A percentile compares a stretch with the other conserved stretches of the same genome.
Evolutionary conservation across 768 basidiomycete genomes (phyloP).

Genomic region (Candolleomyces eurysporus): DNA sequence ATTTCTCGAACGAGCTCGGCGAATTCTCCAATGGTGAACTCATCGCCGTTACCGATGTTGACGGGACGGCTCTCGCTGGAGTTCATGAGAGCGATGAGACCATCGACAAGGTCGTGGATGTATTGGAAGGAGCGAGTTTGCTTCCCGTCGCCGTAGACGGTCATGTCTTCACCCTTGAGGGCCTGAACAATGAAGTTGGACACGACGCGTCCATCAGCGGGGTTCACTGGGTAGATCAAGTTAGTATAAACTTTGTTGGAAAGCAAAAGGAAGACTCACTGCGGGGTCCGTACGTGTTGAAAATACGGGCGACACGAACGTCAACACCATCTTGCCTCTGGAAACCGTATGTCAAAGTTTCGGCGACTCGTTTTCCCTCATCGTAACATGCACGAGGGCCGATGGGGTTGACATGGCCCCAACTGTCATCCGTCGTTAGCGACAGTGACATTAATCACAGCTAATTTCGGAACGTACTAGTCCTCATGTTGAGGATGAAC

Average conservation of each 20-base stretch:
- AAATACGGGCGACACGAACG: slow-evolving; percentile 96
- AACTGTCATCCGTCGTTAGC: slow-evolving; percentile 45
- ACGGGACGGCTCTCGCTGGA: slow-evolving; percentile 89
- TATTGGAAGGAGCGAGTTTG: slow-evolving; percentile 98
- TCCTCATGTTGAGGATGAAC: slow-evolving; percentile 97
- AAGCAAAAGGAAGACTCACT: slow-evolving; percentile 43
- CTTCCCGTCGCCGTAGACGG: slow-evolving; percentile 90
- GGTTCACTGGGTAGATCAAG: slow-evolving; percentile 67
- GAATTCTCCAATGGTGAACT: slow-evolving; percentile 94
- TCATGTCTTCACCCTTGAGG: slow-evolving; percentile 93
- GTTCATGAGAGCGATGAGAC: slow-evolving; percentile 93
- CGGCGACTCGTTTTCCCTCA: slow-evolving; percentile 98
- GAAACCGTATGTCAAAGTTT: slow-evolving; percentile 96
- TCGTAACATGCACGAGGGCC: slow-evolving; percentile 99
- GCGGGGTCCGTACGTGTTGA: slow-evolving; percentile 92
- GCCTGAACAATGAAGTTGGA: slow-evolving; percentile 99
- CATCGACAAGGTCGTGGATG: slow-evolving; percentile 96
- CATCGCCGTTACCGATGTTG: slow-evolving; percentile 94
- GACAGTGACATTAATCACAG: background rate
- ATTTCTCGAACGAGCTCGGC: slow-evolving; percentile 89
- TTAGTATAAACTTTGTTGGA: too few species aligned
- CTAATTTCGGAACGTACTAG: slow-evolving; percentile 60
- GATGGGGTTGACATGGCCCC: slow-evolving; percentile 98
- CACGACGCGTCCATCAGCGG: slow-evolving; percentile 94
- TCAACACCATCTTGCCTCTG: slow-evolving; percentile 93